Evolutionary conservation across 306 rosid genomes (phyloP), one percentile per base, ranked within the genome.

Genomic region (Sindora glabra): DNA sequence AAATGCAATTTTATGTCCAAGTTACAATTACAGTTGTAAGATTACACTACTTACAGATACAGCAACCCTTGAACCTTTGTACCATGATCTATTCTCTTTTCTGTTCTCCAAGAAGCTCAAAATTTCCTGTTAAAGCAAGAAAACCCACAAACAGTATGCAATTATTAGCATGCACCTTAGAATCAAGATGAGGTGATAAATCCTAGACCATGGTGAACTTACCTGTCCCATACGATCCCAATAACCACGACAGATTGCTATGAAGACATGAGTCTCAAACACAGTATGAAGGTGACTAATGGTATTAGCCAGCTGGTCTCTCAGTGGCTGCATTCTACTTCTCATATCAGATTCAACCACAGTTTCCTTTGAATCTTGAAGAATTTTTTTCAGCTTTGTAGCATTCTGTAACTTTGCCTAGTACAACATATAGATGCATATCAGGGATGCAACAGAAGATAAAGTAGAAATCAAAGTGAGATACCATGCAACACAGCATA

Each of bases 221-320:
- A 80, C 99, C 81, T 90, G 94, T 59, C 99, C 99, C 94, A 94
- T 77, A 14, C 87, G 90, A 67, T 94, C 99, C 99, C 97, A 89
- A 51, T 80, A 94, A 51, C 95, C 86, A 48, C 99, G 89, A 61
- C 97, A 94, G 37, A 84, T 59, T 57, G 95, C 79, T 42, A 94
- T 56, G 61, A 94, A 89, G 67, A 94, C 97, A 2, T 75, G 89
- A 62, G 77, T 84, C 75, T 79, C 95, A 22, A 82, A 83, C 32
- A 84, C 48, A 25, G 81, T 57, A 53, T 94, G 97, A 56, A 89
- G 77, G 29, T 89, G 94, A 64, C 77, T 84, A 29, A 89, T 70
- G 36, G 97, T 78, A 74, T 22, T 72, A 41, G 85, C 44, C 64
- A 94, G 69, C 77, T 86, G 94, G 14, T 86, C 97, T 72, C 71